Percentiles rank a stretch among this genome's conserved stretches.
Evolutionary conservation across 2,329 filamentous ascomycete species (phyloP).

Genomic region (Colletotrichum theobromicola): DNA sequence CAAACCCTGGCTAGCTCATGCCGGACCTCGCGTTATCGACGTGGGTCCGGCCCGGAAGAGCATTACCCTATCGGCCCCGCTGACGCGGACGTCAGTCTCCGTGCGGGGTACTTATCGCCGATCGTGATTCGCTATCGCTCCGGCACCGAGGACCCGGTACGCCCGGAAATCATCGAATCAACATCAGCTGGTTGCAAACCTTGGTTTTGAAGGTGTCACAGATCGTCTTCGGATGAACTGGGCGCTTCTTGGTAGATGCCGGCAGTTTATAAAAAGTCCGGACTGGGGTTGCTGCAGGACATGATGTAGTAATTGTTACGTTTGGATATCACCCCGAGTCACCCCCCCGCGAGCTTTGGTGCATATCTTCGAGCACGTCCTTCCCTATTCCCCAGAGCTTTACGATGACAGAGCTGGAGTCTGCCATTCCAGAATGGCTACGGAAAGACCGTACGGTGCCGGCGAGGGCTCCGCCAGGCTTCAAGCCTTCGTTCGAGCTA

Average conservation of each 20-base stretch:
- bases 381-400: fast-evolving
- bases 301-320: background rate
- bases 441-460: background rate
- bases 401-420: background rate
- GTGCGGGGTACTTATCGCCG: background rate
- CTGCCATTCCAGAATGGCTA: background rate
- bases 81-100: background rate
- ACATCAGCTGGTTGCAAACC: background rate
- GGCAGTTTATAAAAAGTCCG: background rate
- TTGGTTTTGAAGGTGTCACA: background rate
- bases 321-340: background rate
- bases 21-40: background rate
- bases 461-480: background rate
- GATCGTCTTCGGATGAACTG: background rate
- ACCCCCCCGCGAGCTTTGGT: background rate
- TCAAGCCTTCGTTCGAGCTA: background rate
- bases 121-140: background rate
- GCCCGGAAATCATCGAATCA: background rate
- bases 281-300: background rate
- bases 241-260: background rate
- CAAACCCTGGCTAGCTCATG: background rate
- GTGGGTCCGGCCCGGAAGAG: background rate
- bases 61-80: constrained; percentile 9
- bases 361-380: background rate
- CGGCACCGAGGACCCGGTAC: background rate